These are phyloP conservation scores for Eucalyptus urophylla DNA, from an alignment of 345 rosid genomes.

Conservation along the genomic window DNA sequence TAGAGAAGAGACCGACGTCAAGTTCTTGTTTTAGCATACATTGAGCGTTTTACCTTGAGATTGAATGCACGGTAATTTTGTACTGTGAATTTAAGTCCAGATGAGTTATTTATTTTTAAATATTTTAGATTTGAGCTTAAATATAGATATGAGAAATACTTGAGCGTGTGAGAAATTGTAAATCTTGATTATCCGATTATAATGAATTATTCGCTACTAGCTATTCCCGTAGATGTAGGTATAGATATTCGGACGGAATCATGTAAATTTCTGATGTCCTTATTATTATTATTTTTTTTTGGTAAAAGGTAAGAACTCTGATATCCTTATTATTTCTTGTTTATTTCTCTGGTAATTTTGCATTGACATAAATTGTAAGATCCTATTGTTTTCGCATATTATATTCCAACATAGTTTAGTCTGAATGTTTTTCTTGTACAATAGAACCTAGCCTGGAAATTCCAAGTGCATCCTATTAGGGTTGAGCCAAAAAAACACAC, in stretches of 20 bases:
- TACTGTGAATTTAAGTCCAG: rapidly evolving
- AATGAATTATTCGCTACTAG: rapidly evolving
- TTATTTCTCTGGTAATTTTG: no score
- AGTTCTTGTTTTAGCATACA: no score
- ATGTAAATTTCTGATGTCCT: no score
- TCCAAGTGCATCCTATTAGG: neutral
- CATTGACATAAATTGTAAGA: rapidly evolving
- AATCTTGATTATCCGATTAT: no score
- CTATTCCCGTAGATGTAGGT: rapidly evolving
- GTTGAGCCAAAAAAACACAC: neutral
- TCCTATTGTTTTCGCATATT: rapidly evolving
- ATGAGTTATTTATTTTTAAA: no score
- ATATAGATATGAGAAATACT: rapidly evolving
- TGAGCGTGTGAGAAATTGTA: rapidly evolving
- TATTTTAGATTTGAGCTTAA: rapidly evolving
- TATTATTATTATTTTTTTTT: no score
- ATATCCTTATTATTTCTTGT: no score
- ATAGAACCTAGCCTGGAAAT: neutral
- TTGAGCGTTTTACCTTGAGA: no score
- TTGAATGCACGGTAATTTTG: rapidly evolving
- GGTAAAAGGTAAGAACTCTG: no score
- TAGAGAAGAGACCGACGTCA: no score
- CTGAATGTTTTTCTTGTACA: neutral
- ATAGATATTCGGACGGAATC: no score
- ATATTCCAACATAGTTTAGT: no score